Conservation (phyloP, 305 asterid species). For the Ajuga reptans region DNA sequence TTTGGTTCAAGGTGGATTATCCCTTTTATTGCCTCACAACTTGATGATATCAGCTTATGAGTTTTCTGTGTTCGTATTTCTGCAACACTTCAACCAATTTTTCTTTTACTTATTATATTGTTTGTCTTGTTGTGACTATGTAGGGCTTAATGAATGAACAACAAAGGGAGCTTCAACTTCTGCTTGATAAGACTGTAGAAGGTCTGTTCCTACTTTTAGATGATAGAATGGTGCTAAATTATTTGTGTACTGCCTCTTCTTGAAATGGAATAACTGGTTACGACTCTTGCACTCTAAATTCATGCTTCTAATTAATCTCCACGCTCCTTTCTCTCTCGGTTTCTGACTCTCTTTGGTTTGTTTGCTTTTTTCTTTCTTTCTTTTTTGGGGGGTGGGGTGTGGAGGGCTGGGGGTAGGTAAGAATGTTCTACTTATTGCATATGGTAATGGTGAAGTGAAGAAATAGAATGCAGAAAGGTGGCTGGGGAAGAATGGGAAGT, state of each 20-base stretch:
- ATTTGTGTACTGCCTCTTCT: not conserved
- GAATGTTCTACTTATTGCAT: not conserved
- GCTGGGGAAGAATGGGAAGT: conserved; percentile 13
- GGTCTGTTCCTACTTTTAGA: conserved; percentile 41
- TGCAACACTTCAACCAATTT: not conserved
- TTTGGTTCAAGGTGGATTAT: not conserved
- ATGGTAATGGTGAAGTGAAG: not conserved
- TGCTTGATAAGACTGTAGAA: conserved; percentile 81
- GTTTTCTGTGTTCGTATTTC: conserved; percentile 11
- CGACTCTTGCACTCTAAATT: conserved; percentile 3
- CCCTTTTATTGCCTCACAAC: conserved; percentile 3
- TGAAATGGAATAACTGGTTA: not conserved
- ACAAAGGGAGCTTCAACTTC: conserved; percentile 51
- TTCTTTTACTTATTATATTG: not conserved
- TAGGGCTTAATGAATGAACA: conserved; percentile 61
- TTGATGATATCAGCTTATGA: not conserved
- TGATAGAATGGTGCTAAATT: not conserved
- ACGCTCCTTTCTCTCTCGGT: not conserved
- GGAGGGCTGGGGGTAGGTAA: not conserved
- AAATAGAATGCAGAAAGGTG: not conserved
- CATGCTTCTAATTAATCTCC: not conserved
- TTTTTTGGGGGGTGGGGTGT: not conserved
- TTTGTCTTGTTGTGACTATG: conserved; percentile 26
- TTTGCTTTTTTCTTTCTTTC: no score
- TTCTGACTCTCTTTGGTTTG: not conserved